A percentile compares a stretch with the other conserved stretches of the same genome.
Evolutionary conservation across 176 grass and related monocot species (phyloP).

Genomic region (Cocos nucifera): DNA sequence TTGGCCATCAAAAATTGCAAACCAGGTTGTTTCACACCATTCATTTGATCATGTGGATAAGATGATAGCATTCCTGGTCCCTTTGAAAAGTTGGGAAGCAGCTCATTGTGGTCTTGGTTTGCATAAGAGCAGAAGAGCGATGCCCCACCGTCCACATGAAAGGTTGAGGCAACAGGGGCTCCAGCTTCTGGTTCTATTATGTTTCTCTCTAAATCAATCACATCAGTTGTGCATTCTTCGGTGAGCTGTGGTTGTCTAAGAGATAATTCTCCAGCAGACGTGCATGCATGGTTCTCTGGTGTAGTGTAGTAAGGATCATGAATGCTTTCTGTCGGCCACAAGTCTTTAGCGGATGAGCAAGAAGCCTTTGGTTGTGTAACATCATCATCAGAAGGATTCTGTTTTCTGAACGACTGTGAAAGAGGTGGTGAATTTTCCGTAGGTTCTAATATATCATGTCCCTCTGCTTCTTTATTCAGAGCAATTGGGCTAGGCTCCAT

Average conservation of each 20-base stretch:
- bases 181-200: constrained; percentile 19
- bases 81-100: constrained; percentile 16
- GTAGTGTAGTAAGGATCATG: constrained; percentile 21
- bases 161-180: constrained; percentile 11
- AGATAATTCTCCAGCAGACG: constrained; percentile 19
- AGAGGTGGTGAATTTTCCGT: constrained; percentile 12
- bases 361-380: constrained; percentile 27
- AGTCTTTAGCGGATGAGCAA: constrained; percentile 11
- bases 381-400: constrained; percentile 3
- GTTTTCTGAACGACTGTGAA: constrained; percentile 12
- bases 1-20: constrained; percentile 25
- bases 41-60: constrained; percentile 21
- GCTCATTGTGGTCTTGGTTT: constrained; percentile 22
- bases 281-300: constrained; percentile 20
- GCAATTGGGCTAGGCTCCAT: constrained; percentile 5
- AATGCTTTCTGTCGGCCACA: constrained; percentile 21
- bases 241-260: constrained; percentile 22
- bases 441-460: constrained; percentile 1
- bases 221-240: constrained; percentile 17
- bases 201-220: constrained; percentile 25
- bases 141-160: constrained; percentile 18
- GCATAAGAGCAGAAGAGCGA: constrained; percentile 25
- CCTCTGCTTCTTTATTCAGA: constrained; percentile 8
- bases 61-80: constrained; percentile 12
- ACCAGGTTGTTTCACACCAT: constrained; percentile 23